Base-by-base conservation (phyloP, 108 stramenopile species). In the Cyclostephanos invisitatus region DNA sequence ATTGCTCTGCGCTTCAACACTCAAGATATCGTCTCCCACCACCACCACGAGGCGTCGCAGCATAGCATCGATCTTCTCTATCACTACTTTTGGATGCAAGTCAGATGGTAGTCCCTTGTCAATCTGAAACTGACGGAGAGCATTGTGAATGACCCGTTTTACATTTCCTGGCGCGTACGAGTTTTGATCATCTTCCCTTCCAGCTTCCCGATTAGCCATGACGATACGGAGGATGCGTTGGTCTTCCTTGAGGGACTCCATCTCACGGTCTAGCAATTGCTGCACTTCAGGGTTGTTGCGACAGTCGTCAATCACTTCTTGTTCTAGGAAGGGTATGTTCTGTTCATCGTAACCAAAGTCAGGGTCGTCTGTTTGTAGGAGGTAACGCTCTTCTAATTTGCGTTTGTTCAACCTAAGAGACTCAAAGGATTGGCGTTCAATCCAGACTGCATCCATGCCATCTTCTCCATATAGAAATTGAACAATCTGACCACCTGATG, bases 381-480 rank as follows among this genome's bases (percentile, higher is more conserved):
- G 71, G 73, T 83, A 95, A 12, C 78, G 82, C 69, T 91, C 67
- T 63, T 94, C 85, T 69, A 99, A 92, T 42, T 95, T 87, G 24
- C 51, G 51, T 71, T 92, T 89, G 15, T 82, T 83, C 64, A 96
- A 70, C 22, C 84, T 88, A n/a, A 98, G 83, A 42, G 87, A 85
- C 51, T 96, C 91, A 66, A 98, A 98, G 21, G 85, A 74, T 84
- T 98, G 98, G 36, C 94, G 87, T 81, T 99, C 99, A 40, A 99
- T 96, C 91, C 95, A 98, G 21, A 96, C 96, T 18, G 96, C 99
- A 83, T 99, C 98, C 98, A 98, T 98, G 17, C 99, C 99, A 78
- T 99, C 99, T 78, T 99, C 99, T 63, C 99, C 99, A 77, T 98
- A 99, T 56, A 98, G 81, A 80, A 99, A 99, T 75, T 99, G 99